Conservation (phyloP, 495 filamentous ascomycete genomes). For the Pseudomonodictys pantanalensis region DNA sequence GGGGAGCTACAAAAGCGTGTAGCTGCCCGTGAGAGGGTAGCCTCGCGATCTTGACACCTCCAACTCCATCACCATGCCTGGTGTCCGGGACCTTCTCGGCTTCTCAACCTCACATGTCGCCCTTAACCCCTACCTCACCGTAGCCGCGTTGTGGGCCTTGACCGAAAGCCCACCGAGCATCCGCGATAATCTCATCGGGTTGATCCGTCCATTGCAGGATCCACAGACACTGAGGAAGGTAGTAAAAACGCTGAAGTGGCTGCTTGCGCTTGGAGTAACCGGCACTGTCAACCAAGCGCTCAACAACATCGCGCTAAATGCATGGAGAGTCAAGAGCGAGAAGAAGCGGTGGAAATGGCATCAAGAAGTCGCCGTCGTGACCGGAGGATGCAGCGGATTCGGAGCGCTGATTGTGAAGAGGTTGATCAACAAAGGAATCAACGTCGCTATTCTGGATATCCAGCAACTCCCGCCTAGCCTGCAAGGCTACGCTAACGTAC, state of each 20-base stretch:
- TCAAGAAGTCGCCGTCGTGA: conserved; percentile 57
- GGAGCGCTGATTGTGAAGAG: conserved; percentile 51
- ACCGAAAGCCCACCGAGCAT: conserved; percentile 17
- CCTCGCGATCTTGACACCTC: too few species aligned
- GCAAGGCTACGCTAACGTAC: conserved; percentile 26
- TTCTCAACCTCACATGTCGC: too few species aligned
- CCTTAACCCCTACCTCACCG: conserved; percentile 26
- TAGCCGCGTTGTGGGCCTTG: conserved; percentile 18
- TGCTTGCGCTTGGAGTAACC: conserved; percentile 38
- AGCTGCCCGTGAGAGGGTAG: too few species aligned
- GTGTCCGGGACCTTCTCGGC: too few species aligned
- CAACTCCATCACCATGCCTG: too few species aligned
- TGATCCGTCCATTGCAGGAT: conserved; percentile 10
- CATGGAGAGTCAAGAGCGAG: conserved; percentile 44
- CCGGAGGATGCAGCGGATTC: conserved; percentile 58
- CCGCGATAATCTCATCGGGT: conserved; percentile 4
- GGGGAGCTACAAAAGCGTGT: too few species aligned
- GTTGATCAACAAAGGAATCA: conserved; percentile 47
- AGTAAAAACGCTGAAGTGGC: conserved; percentile 28
- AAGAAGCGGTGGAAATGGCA: conserved; percentile 39
- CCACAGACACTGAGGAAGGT: not conserved
- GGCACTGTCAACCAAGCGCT: conserved; percentile 45
- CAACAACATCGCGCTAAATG: conserved; percentile 49
- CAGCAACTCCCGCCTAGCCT: conserved; percentile 19
- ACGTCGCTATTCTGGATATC: conserved; percentile 46